Evolutionary conservation across 352 stramenopile species (phyloP).

Genomic region (Phytophthora hibernalis): DNA sequence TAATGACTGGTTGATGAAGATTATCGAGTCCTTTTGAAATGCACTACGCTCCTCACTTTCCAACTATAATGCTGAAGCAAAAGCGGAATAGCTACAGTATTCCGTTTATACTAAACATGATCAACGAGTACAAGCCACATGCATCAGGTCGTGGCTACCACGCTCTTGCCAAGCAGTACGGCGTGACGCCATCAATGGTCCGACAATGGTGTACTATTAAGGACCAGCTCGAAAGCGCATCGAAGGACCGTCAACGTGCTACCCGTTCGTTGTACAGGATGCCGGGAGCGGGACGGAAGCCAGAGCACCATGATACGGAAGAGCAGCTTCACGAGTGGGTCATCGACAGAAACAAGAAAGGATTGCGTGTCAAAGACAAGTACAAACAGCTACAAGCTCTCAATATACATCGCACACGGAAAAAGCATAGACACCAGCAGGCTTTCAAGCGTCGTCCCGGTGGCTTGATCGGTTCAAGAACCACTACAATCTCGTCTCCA

Average conservation of each 20-base stretch:
- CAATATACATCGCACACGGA: background rate
- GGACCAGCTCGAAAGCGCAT: background rate
- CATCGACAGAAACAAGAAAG: background rate
- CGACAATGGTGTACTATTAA: background rate
- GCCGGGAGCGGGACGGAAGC: background rate
- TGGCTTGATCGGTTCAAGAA: background rate
- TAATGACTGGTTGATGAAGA: too few species aligned
- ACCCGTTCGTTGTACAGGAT: background rate
- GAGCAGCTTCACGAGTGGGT: background rate
- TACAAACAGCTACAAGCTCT: background rate
- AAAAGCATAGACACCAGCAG: background rate
- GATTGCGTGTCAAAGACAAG: background rate
- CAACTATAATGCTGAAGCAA: background rate
- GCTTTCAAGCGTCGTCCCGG: background rate
- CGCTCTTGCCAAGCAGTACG: background rate
- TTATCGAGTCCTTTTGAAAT: background rate
- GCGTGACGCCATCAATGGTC: conserved; percentile 7
- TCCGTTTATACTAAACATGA: background rate
- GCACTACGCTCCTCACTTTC: background rate
- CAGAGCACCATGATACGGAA: background rate
- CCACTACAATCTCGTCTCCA: background rate
- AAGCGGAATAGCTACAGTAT: background rate
- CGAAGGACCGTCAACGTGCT: background rate
- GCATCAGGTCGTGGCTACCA: background rate
- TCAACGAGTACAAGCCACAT: background rate